Evolutionary conservation across 83 land plant species (phyloP).

Genomic region (Picea mariana): DNA sequence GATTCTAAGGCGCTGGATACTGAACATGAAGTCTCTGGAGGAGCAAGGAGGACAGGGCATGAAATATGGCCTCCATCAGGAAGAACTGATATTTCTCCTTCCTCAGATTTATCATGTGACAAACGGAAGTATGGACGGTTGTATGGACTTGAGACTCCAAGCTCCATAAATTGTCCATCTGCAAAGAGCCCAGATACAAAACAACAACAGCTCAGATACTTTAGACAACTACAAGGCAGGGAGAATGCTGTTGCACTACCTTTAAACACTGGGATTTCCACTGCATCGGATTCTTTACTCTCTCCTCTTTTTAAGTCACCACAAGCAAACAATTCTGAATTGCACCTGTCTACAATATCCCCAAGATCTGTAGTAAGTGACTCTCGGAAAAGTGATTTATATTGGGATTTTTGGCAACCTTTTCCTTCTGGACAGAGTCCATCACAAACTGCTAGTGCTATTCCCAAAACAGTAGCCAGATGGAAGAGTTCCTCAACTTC

Average conservation of each 20-base stretch:
- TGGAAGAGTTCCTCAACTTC: constrained; percentile 7
- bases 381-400: constrained; percentile 9
- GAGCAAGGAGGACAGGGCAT: constrained; percentile 18
- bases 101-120: constrained; percentile 38
- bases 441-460: constrained; percentile 3
- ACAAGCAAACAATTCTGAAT: constrained; percentile 11
- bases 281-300: background rate
- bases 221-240: background rate
- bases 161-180: constrained; percentile 25
- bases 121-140: constrained; percentile 38
- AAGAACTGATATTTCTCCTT: constrained; percentile 23
- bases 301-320: background rate
- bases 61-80: constrained; percentile 18
- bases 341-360: constrained; percentile 6
- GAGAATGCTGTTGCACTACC: constrained; percentile 4
- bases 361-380: constrained; percentile 1
- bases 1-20: background rate
- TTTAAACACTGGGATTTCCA: background rate
- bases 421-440: constrained; percentile 5
- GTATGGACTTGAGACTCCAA: constrained; percentile 80
- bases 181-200: constrained; percentile 12
- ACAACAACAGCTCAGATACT: constrained; percentile 3
- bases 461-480: background rate
- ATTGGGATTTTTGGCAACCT: constrained; percentile 8
- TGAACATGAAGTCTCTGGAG: constrained; percentile 12